phyloP scores from a whole-genome alignment of 2,329 filamentous ascomycete species.

The Colletotrichum sp. region DNA sequence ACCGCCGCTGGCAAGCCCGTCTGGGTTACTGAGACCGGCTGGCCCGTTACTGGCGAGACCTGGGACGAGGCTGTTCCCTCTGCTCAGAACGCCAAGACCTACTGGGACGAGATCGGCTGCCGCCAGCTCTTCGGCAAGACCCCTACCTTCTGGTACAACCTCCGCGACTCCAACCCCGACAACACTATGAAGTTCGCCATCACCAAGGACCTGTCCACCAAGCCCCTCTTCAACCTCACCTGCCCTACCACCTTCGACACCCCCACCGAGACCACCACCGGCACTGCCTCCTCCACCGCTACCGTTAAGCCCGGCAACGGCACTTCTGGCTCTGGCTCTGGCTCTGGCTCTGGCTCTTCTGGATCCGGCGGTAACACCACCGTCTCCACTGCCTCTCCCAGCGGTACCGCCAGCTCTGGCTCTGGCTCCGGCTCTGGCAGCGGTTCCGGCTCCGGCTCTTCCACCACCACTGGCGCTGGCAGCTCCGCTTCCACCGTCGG shows the following conservation, averaged over 20 bases:
- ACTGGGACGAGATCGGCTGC: slow-evolving; percentile 69
- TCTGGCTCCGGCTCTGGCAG: neutral
- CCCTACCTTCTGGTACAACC: slow-evolving; percentile 67
- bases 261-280: slow-evolving; percentile 27
- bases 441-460: slow-evolving; percentile 22
- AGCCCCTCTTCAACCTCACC: slow-evolving; percentile 56
- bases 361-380: slow-evolving; percentile 24
- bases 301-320: slow-evolving; percentile 17
- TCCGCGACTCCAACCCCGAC: slow-evolving; percentile 65
- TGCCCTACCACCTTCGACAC: slow-evolving; percentile 52
- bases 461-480: neutral
- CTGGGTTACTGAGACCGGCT: slow-evolving; percentile 71
- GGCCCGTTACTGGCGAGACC: slow-evolving; percentile 61
- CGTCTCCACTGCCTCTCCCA: slow-evolving; percentile 17
- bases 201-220: slow-evolving; percentile 57
- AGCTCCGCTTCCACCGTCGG: slow-evolving; percentile 1
- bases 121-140: slow-evolving; percentile 58
- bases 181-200: slow-evolving; percentile 65
- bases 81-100: slow-evolving; percentile 64
- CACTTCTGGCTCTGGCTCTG: slow-evolving; percentile 24
- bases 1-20: slow-evolving; percentile 59
- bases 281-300: slow-evolving; percentile 23
- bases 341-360: slow-evolving; percentile 16
- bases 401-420: slow-evolving; percentile 21
- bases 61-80: slow-evolving; percentile 61